These are phyloP conservation scores for Eucalyptus tenuipes DNA, from an alignment of 345 rosid genomes.

Conservation along the genomic window DNA sequence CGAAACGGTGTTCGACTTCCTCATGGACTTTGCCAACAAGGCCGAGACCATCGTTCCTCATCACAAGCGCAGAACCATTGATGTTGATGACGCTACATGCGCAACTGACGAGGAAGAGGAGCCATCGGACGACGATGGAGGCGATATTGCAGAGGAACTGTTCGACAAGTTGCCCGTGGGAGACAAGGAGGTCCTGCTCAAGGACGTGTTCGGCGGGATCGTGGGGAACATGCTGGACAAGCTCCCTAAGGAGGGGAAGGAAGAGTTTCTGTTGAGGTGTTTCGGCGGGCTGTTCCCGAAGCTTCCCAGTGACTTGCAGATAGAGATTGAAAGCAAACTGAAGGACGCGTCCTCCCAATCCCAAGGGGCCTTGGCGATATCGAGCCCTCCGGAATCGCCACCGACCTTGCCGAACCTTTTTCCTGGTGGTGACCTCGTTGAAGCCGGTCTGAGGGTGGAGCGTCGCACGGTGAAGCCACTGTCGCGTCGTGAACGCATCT, in stretches of 20 bases:
- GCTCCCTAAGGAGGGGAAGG: not conserved
- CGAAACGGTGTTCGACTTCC: too few relatives aligned
- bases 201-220: not conserved
- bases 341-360: not conserved
- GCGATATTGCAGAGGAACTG: not conserved
- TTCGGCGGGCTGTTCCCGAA: not conserved
- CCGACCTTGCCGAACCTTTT: not conserved
- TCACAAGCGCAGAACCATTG: not conserved
- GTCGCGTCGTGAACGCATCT: too few relatives aligned
- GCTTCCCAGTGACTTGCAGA: not conserved
- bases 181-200: not conserved
- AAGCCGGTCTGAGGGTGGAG: too few relatives aligned
- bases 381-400: not conserved
- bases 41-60: too few relatives aligned
- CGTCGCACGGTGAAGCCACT: too few relatives aligned
- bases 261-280: not conserved
- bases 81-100: rapidly evolving
- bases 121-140: not conserved
- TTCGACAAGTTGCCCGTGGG: not conserved
- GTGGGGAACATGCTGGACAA: not conserved
- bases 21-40: too few relatives aligned
- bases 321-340: not conserved
- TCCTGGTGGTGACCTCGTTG: not conserved
- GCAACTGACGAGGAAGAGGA: too few relatives aligned
- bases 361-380: not conserved